phyloP scores from a whole-genome alignment of 805 yeast species.

The Metschnikowia shivogae region DNA sequence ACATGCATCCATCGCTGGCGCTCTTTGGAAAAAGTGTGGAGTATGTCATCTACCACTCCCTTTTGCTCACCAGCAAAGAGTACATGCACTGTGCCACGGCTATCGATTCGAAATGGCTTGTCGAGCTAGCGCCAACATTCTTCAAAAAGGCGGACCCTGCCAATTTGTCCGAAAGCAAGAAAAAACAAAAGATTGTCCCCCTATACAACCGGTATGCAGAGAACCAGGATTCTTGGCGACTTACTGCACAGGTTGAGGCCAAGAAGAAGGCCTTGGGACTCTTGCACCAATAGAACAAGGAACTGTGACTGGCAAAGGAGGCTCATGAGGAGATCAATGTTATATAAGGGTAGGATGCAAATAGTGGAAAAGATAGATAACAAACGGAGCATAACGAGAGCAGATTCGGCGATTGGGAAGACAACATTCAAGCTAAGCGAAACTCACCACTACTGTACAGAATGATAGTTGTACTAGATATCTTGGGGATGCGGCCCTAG shows the following conservation, averaged over 20 bases:
- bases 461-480: too few species aligned
- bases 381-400: too few species aligned
- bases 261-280: constrained; percentile 24
- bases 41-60: constrained; percentile 76
- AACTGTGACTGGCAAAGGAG: background rate
- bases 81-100: constrained; percentile 86
- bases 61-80: constrained; percentile 79
- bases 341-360: too few species aligned
- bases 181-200: constrained; percentile 68
- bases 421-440: too few species aligned
- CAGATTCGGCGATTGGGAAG: too few species aligned
- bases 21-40: constrained; percentile 62
- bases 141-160: constrained; percentile 59
- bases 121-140: constrained; percentile 66
- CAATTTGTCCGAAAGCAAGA: constrained; percentile 47
- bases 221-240: constrained; percentile 71
- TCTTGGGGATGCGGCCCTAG: too few species aligned
- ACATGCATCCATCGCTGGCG: constrained; percentile 83
- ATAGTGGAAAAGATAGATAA: too few species aligned
- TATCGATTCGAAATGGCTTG: constrained; percentile 80
- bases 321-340: too few species aligned
- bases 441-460: too few species aligned
- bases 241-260: constrained; percentile 43
- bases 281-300: constrained; percentile 10
- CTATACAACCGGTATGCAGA: constrained; percentile 56